phyloP scores from a whole-genome alignment of 352 stramenopile species.

The Globisporangium irregulare region DNA sequence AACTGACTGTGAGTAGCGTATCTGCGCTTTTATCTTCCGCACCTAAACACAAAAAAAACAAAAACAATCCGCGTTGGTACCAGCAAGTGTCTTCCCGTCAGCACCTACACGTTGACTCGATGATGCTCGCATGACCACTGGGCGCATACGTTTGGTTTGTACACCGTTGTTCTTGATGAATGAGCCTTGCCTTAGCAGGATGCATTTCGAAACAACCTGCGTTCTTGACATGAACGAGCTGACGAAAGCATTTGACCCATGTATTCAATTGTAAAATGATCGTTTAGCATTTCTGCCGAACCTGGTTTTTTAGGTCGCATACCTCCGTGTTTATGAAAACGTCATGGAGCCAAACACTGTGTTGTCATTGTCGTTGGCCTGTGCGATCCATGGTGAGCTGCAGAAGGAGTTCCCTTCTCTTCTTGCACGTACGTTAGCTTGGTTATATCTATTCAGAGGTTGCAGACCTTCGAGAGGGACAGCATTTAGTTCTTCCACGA shows the following conservation, averaged over 20 bases:
- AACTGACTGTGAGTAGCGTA: background rate
- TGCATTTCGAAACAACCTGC: background rate
- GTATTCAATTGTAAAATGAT: background rate
- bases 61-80: background rate
- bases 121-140: too few relatives aligned
- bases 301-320: background rate
- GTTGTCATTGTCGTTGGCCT: background rate
- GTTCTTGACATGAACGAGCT: background rate
- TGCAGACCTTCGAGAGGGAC: background rate
- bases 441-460: background rate
- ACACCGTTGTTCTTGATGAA: background rate
- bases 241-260: background rate
- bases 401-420: background rate
- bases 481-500: conserved; percentile 56
- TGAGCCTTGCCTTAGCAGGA: background rate
- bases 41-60: background rate
- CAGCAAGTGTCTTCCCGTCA: background rate
- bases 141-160: too few relatives aligned
- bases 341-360: too few relatives aligned
- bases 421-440: background rate
- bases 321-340: background rate
- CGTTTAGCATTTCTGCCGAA: background rate
- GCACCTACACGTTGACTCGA: background rate
- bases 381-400: background rate
- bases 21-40: background rate